These are phyloP conservation scores for Candida railenensis DNA, from an alignment of 805 yeast genomes.

Conservation along the genomic window DNA sequence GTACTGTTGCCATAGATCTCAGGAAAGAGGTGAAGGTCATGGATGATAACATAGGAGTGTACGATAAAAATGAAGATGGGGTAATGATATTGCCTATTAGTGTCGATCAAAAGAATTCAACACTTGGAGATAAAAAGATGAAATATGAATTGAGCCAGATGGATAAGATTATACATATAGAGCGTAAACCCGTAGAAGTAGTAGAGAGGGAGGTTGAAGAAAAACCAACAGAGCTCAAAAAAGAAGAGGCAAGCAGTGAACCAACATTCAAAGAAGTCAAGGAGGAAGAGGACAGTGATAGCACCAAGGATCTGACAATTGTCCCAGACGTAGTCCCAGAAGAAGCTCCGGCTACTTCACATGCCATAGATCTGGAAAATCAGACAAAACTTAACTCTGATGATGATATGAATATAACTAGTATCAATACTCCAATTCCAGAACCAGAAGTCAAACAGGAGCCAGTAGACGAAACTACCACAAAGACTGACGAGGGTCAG, in stretches of 20 bases:
- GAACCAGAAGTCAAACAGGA: background rate
- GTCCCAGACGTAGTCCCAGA: background rate
- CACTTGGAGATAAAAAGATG: slow-evolving; percentile 60
- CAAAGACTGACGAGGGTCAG: background rate
- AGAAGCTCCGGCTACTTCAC: background rate
- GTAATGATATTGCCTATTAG: slow-evolving; percentile 64
- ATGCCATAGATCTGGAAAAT: background rate
- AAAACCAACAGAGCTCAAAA: background rate
- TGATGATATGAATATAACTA: background rate
- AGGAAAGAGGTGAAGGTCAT: slow-evolving; percentile 66
- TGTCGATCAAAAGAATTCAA: slow-evolving; percentile 68
- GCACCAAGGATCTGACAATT: too few species aligned
- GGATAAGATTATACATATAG: background rate
- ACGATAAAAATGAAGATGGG: slow-evolving; percentile 41
- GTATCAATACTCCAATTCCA: too few species aligned
- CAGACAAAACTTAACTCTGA: background rate
- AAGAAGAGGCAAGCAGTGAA: background rate
- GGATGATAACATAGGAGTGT: slow-evolving; percentile 57
- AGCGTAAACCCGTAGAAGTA: background rate
- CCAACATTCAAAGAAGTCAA: slow-evolving; percentile 1
- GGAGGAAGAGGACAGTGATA: background rate
- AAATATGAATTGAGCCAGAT: slow-evolving; percentile 38
- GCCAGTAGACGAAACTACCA: background rate
- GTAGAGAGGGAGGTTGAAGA: background rate
- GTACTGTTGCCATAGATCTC: slow-evolving; percentile 56